phyloP scores from a whole-genome alignment of 1,139 yeast genomes.

The Pichia terricola region DNA sequence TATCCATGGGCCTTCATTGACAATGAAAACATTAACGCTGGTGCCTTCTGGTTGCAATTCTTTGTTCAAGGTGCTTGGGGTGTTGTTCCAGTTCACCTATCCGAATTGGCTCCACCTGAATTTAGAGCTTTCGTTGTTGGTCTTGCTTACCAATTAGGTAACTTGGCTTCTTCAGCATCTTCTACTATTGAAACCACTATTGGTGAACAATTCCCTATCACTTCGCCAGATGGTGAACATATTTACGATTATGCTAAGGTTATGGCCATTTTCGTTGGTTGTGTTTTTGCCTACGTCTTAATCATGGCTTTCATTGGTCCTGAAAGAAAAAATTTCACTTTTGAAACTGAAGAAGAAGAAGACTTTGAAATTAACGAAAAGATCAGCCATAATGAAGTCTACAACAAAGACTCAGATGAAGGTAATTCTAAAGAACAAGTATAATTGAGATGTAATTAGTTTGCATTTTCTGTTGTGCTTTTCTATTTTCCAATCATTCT shows the following conservation, averaged over 20 bases:
- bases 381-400: constrained; percentile 11
- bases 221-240: constrained; percentile 26
- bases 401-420: constrained; percentile 5
- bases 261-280: constrained; percentile 77
- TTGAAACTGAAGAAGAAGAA: constrained; percentile 15
- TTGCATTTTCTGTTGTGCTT: too few species aligned
- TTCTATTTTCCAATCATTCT: too few species aligned
- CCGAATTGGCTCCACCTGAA: constrained; percentile 73
- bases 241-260: constrained; percentile 50
- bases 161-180: constrained; percentile 73
- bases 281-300: constrained; percentile 58
- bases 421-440: constrained; percentile 4
- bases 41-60: constrained; percentile 70
- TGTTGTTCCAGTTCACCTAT: constrained; percentile 66
- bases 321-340: constrained; percentile 39
- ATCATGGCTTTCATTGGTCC: constrained; percentile 62
- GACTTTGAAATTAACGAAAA: constrained; percentile 13
- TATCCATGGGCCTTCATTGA: constrained; percentile 59
- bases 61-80: constrained; percentile 90
- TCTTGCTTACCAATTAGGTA: constrained; percentile 74
- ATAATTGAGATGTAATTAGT: too few species aligned
- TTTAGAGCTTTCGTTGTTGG: constrained; percentile 69
- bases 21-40: constrained; percentile 56
- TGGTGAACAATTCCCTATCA: constrained; percentile 56
- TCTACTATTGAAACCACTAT: constrained; percentile 74